Evolutionary conservation across 305 asterid genomes (phyloP), one percentile per base, ranked within the genome.

Genomic region (Coffea humblotiana): DNA sequence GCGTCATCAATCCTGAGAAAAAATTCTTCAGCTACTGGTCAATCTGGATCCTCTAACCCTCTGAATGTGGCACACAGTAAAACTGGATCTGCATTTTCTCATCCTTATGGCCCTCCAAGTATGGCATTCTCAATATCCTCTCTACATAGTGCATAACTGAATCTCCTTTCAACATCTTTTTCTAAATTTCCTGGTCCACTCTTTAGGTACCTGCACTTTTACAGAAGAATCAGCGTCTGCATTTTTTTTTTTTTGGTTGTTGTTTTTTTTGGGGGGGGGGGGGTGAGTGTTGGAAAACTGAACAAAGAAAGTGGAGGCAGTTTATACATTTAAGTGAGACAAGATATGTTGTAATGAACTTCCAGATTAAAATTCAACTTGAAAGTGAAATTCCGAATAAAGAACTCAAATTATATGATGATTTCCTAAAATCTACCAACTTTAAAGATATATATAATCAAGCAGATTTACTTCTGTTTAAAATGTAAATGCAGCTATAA

Each of bases 91-190:
- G 37, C 7, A 1, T 12, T 43, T 27, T 19, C 8, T 1, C 29
- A 71, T 78, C 84, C 84, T 73, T 61, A 95, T 65, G 99, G 99
- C 68, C 99, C 99, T 88, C 98, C 99, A 69, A 96, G 98, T 79
- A 96, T 91, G 63, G 99, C 99, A 78, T 96, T 96, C 83, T 96
- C 98, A 35, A 96, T 92, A 84, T 96, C 99, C 84, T 96, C 99
- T 86, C 99, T 90, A 81, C 99, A 92, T 40, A 96, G 89, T 1
- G 99, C 99, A 48, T 96, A 96, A 84, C 98, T 96, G 86, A 96
- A 96, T 87, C 98, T 88, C 84, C 99, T 91, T 79, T 96, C 99
- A 0, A 96, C 85, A 51, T 96, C 97, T 85, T 94, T 96, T 83
- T 92, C 99, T 35, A 96, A 93, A 77, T 85, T 86, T 48, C 97